Conservation (phyloP, 345 rosid genomes). For the Odontarrhena argentea region DNA sequence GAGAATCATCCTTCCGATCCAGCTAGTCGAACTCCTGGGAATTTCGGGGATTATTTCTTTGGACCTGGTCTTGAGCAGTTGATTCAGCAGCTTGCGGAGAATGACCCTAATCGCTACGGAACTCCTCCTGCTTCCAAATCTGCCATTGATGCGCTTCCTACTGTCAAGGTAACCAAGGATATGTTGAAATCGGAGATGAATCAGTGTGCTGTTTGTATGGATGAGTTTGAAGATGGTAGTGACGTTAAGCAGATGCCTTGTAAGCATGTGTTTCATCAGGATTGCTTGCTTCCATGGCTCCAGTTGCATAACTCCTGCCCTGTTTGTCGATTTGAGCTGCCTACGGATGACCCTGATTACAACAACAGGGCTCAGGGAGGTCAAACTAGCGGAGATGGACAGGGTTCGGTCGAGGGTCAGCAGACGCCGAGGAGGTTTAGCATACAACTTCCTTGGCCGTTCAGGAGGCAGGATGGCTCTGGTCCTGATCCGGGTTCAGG, state of each 20-base stretch:
- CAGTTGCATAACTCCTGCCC: constrained; percentile 77
- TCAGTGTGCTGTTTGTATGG: constrained; percentile 81
- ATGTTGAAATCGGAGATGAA: constrained; percentile 52
- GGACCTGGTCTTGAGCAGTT: constrained; percentile 80
- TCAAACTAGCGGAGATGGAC: constrained; percentile 30
- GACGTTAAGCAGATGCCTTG: constrained; percentile 73
- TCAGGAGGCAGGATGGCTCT: constrained; percentile 45
- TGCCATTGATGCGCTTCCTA: constrained; percentile 56
- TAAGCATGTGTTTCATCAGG: constrained; percentile 64
- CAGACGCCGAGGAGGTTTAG: constrained; percentile 60
- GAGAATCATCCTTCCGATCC: constrained; percentile 53
- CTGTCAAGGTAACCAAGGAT: constrained; percentile 50
- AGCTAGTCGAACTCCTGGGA: constrained; percentile 36
- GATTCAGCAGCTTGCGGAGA: constrained; percentile 78
- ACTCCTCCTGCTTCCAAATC: constrained; percentile 81
- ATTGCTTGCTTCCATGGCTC: constrained; percentile 76
- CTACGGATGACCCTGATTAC: constrained; percentile 75
- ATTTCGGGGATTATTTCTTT: constrained; percentile 68
- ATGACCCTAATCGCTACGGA: constrained; percentile 73
- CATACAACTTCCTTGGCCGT: constrained; percentile 74
- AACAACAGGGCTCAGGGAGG: constrained; percentile 47
- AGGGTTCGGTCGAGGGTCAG: constrained; percentile 33
- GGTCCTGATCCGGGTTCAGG: constrained; percentile 44
- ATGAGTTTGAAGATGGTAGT: constrained; percentile 56
- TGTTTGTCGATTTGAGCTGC: constrained; percentile 69